phyloP scores from a whole-genome alignment of 805 yeast genomes.

The Cyberlindnera mississippiensis region DNA sequence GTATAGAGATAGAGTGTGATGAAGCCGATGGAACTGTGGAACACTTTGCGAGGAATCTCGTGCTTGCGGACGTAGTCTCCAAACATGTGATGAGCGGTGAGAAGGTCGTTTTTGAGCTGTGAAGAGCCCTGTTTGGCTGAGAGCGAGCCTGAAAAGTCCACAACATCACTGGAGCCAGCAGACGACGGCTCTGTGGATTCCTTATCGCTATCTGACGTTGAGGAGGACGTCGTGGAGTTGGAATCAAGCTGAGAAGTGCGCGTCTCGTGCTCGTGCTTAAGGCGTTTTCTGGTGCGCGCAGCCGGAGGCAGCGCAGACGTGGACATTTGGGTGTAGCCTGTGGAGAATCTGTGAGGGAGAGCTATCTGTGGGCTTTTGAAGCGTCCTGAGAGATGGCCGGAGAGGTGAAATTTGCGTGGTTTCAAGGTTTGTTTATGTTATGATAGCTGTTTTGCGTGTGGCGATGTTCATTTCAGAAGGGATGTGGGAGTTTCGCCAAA shows the following conservation, averaged over 20 bases:
- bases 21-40: slow-evolving; percentile 88
- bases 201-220: slow-evolving; percentile 12
- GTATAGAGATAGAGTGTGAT: slow-evolving; percentile 72
- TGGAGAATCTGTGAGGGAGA: not conserved
- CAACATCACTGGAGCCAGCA: slow-evolving; percentile 11
- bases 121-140: slow-evolving; percentile 11
- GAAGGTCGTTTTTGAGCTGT: slow-evolving; percentile 20
- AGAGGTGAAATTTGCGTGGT: too few relatives aligned
- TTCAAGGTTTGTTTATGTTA: too few relatives aligned
- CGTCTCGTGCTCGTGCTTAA: slow-evolving; percentile 11
- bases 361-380: not conserved
- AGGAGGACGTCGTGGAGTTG: slow-evolving; percentile 11
- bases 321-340: slow-evolving; percentile 2
- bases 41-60: slow-evolving; percentile 82
- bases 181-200: slow-evolving; percentile 3
- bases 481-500: too few relatives aligned
- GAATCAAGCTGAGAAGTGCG: slow-evolving; percentile 6
- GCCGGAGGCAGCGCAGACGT: slow-evolving; percentile 13
- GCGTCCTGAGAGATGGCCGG: too few relatives aligned
- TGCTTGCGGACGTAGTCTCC: slow-evolving; percentile 64
- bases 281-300: slow-evolving; percentile 12
- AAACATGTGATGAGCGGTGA: slow-evolving; percentile 41
- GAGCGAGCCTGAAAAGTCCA: slow-evolving; percentile 15
- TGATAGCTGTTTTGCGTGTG: too few relatives aligned
- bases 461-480: too few relatives aligned